Conservation (phyloP, 2,329 filamentous ascomycete genomes). For the Trichoderma harzianum region DNA sequence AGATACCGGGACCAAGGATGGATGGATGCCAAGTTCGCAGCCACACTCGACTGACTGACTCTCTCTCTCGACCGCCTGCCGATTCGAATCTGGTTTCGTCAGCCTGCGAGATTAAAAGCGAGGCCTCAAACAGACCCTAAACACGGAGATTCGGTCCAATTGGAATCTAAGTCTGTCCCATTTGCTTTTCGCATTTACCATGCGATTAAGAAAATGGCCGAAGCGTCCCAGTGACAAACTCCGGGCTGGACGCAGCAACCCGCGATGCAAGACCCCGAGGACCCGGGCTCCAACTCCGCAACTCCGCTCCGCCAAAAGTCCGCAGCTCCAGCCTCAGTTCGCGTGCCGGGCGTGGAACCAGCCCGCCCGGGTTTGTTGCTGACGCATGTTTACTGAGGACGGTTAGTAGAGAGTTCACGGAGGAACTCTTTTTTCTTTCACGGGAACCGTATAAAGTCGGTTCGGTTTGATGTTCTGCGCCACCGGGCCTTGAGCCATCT, state of each 20-base stretch:
- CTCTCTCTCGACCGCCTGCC: not conserved
- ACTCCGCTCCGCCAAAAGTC: conserved; percentile 28
- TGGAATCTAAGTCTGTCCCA: not conserved
- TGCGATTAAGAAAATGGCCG: not conserved
- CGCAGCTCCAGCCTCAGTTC: conserved; percentile 20
- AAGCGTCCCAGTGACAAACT: not conserved
- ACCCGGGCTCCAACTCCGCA: conserved; percentile 20
- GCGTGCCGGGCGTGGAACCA: too few relatives aligned
- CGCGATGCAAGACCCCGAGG: conserved; percentile 13
- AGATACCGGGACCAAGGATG: not conserved
- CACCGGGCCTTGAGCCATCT: not conserved
- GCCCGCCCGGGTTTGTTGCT: not conserved
- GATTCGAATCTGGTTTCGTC: not conserved
- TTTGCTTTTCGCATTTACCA: not conserved
- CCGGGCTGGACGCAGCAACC: not conserved
- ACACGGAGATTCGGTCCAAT: not conserved
- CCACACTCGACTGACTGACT: not conserved
- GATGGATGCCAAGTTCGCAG: not conserved
- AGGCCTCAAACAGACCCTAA: not conserved
- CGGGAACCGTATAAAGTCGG: not conserved
- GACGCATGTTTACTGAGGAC: not conserved
- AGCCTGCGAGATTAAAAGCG: not conserved
- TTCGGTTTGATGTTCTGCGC: not conserved
- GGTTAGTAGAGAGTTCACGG: not conserved
- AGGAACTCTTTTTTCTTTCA: not conserved